Evolutionary conservation across 31 red algal genomes (phyloP), one percentile per base, ranked within the genome.

Genomic region (Bonnemaisonia californica): DNA sequence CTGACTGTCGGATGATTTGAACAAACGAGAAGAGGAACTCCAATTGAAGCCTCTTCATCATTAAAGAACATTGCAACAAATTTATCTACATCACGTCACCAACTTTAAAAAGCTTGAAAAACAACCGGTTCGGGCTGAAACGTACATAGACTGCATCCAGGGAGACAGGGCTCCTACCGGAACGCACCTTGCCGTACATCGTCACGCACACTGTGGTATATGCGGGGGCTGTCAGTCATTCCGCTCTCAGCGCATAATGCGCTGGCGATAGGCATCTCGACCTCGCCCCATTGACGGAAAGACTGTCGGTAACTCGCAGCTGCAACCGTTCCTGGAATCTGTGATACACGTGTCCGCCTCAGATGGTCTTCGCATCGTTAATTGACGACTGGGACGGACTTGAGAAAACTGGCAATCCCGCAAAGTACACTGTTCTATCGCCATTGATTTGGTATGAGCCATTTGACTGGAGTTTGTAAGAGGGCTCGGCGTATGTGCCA

Each of bases 361-460:
- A 84, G 59, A 84, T 84, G 22, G 69, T 84, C 69, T 84, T 84
- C 47, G 81, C 81, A 48, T 84, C 81, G 54, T 84, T 71, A 38
- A 84, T 41, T 32, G 81, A 74, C 19, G 69, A 62, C 47, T 84
- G 81, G 4, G 58, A 51, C 11, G 81, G 57, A 2, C 81, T 60
- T 21, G 56, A 74, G 58, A 84, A 84, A 64, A 84, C 59, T 0
- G 81, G 81, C 30, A 78, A 33, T 23, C 73, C 83, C 1, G 83
- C 83, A 45, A 79, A 78, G 48, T 77, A 78, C 22, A 78, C 73
- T 35, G 72, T 60, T 19, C 41, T 68, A 47, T 87, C 74, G 13
- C 33, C 83, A 32, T 27, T 76, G 2, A 36, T 63, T 16, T 28
- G 34, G 30, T 45, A 67, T 4, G 83, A 42, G 41, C 38, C 38